Conservation (phyloP, 805 yeast species). For the Candida hispaniensis region DNA sequence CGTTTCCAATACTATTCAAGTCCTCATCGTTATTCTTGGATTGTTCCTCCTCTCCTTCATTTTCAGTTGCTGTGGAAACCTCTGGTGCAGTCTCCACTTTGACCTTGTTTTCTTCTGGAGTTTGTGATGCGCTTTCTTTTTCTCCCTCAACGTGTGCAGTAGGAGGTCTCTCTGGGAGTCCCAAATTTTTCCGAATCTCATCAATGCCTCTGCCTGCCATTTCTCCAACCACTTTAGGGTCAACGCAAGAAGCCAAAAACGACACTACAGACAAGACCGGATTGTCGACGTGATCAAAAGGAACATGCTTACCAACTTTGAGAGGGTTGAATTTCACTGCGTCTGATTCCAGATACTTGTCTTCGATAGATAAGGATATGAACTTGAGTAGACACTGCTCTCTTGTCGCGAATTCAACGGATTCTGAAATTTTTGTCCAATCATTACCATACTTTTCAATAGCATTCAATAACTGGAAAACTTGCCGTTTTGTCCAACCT, state of each 20-base stretch:
- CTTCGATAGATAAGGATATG: conserved; percentile 61
- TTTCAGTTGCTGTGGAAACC: conserved; percentile 11
- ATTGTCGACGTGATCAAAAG: conserved; percentile 76
- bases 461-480: conserved; percentile 51
- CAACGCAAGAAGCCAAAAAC: conserved; percentile 74
- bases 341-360: conserved; percentile 38
- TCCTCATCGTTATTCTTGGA: conserved; percentile 3
- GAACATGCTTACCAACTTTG: conserved; percentile 65
- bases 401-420: conserved; percentile 56
- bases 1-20: conserved; percentile 12
- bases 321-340: conserved; percentile 54
- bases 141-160: too few relatives aligned
- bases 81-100: conserved; percentile 13
- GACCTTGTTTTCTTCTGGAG: conserved; percentile 4
- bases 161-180: too few relatives aligned
- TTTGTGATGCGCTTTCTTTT: conserved; percentile 9
- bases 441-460: conserved; percentile 54
- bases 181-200: conserved; percentile 44
- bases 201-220: conserved; percentile 47
- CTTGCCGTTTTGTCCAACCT: conserved; percentile 60
- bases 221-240: conserved; percentile 73
- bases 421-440: conserved; percentile 67
- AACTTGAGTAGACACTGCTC: conserved; percentile 76
- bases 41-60: conserved; percentile 17
- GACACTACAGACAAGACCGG: conserved; percentile 91